Percentiles rank a stretch among this genome's conserved stretches.
Evolutionary conservation across 2,329 filamentous ascomycete genomes (phyloP).

Genomic region (Chaetomium olivaceum): DNA sequence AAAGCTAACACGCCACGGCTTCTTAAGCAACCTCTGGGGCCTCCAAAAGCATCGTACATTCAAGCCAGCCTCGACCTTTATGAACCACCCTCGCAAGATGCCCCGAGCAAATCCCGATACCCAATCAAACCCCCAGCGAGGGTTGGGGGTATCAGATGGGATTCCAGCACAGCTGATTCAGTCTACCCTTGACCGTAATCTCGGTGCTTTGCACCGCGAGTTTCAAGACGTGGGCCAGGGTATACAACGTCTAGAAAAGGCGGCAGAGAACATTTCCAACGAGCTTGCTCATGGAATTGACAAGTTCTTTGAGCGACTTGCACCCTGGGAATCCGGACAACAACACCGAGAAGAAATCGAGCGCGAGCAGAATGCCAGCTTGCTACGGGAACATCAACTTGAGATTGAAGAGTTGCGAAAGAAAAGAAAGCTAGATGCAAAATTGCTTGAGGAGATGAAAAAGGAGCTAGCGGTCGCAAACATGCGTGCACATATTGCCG

Average conservation of each 20-base stretch:
- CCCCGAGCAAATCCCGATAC: neutral
- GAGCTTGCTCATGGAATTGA: neutral
- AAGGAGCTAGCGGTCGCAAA: neutral
- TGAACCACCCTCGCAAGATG: neutral
- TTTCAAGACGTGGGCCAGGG: neutral
- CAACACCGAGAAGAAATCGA: neutral
- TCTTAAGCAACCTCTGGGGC: constrained; percentile 19
- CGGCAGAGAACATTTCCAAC: neutral
- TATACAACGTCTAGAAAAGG: neutral
- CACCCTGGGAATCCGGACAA: neutral
- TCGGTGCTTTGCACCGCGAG: neutral
- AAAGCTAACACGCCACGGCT: constrained; percentile 10
- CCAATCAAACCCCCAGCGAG: neutral
- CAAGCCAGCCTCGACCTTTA: neutral
- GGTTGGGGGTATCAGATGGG: neutral
- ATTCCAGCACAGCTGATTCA: neutral
- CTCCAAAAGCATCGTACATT: neutral
- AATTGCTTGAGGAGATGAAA: neutral
- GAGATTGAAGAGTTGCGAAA: neutral
- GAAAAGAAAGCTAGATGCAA: neutral
- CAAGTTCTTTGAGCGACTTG: neutral
- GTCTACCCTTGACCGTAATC: neutral
- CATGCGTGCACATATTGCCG: neutral
- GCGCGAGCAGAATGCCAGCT: neutral
- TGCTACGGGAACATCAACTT: neutral